phyloP scores from a whole-genome alignment of 371 early-diverging fungal genomes.

The Haplosporangium sp. region DNA sequence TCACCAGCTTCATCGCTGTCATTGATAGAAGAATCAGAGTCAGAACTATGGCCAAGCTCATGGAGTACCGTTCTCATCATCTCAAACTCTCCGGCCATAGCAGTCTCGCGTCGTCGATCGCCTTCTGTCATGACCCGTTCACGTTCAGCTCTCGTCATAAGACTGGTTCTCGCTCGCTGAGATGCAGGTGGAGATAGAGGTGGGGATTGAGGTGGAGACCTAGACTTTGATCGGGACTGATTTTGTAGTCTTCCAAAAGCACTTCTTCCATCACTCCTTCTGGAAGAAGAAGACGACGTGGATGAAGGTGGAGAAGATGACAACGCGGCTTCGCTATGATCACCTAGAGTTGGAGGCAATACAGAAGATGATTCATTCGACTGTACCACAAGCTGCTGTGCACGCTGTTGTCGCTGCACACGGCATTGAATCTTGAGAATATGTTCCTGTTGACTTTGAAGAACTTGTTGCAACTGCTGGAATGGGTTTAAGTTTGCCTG shows the following conservation, averaged over 20 bases:
- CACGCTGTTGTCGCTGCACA: slow-evolving; percentile 18
- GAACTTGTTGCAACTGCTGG: slow-evolving; percentile 19
- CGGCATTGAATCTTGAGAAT: slow-evolving; percentile 27
- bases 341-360: not conserved
- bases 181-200: not conserved
- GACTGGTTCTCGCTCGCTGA: slow-evolving; percentile 4
- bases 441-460: slow-evolving; percentile 30
- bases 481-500: slow-evolving; percentile 3
- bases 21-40: slow-evolving; percentile 17
- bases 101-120: slow-evolving; percentile 8
- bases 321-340: not conserved
- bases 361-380: slow-evolving; percentile 5
- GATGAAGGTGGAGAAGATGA: slow-evolving; percentile 9
- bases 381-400: slow-evolving; percentile 26
- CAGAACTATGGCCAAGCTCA: slow-evolving; percentile 30
- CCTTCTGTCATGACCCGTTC: slow-evolving; percentile 1
- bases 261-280: not conserved
- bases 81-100: slow-evolving; percentile 10
- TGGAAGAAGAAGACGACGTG: slow-evolving; percentile 9
- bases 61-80: slow-evolving; percentile 23
- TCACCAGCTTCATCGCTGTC: slow-evolving; percentile 10
- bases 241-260: not conserved
- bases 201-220: slow-evolving; percentile 7
- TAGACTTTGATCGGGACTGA: not conserved
- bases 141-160: slow-evolving; percentile 15